Evolutionary conservation across 2,329 filamentous ascomycete species (phyloP), one percentile per base, ranked within the genome.

Genomic region (Talaromyces sp.): DNA sequence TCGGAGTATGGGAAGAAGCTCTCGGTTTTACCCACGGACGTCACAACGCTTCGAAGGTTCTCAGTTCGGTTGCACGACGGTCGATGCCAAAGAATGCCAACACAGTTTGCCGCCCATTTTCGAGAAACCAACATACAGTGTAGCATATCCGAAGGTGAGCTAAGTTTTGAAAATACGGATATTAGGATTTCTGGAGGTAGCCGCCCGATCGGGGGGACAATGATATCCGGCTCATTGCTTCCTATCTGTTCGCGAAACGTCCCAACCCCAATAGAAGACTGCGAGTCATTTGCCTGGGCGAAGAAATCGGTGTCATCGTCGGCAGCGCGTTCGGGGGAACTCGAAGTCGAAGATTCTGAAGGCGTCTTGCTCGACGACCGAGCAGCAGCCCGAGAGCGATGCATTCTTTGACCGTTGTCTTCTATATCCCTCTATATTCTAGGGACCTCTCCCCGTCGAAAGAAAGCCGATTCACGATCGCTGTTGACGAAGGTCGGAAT

Each of bases 281-380:
- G 87, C 3, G 94, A 97, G 80, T 97, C 94, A 81, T 97, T 97
- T 72, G 83, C 78, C 70, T 90, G 89, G 65, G 85, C 86, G 78
- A 95, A 95, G 78, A 95, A 97, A 80, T 97, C 94, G 70, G 93
- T 96, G 79, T 97, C 94, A 79, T 96, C 92, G 74, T 92, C 90
- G 75, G 87, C 87, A 61, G 90, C 87, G 63, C 80, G 79, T 70
- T 81, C 79, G 35, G 80, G 80, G n/a, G 80, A 82, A 43, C 77
- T 79, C 27, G 79, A 79, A 2, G 76, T 76, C 13, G 80, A 82
- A 31, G 80, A 80, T 68, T 79, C 78, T 56, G 79, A 79, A 65
- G 74, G 76, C 47, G 71, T 72, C 69, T 78, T 78, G 69, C 75
- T 77, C 71, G 78, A 73, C 54, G 74, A 71, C 49, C 78, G 77